These are phyloP conservation scores for Fusarium avenaceum DNA, from an alignment of 2,329 filamentous ascomycete genomes.

Conservation along the genomic window DNA sequence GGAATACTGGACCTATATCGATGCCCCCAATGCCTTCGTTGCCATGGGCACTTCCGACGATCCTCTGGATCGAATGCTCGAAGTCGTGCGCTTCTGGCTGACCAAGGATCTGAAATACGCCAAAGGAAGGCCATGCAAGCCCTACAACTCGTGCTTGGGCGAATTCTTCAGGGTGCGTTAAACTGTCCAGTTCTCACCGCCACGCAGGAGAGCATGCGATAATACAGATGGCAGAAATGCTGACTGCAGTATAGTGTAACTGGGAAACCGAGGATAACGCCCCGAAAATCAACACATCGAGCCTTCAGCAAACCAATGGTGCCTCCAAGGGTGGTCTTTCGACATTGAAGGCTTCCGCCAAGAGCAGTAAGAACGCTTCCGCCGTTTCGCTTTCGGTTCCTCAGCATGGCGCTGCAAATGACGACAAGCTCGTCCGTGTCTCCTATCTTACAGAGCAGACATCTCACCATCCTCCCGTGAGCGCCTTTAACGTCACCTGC, in stretches of 20 bases:
- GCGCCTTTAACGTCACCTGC: slow-evolving; percentile 93
- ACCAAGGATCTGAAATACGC: slow-evolving; percentile 99
- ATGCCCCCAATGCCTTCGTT: slow-evolving; percentile 90
- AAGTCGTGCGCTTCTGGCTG: slow-evolving; percentile 96
- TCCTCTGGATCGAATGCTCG: slow-evolving; percentile 91
- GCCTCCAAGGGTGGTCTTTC: slow-evolving; percentile 59
- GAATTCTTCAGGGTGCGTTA: slow-evolving; percentile 91
- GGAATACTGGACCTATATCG: slow-evolving; percentile 99
- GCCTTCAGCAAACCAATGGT: slow-evolving; percentile 53
- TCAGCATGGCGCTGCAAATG: slow-evolving; percentile 60
- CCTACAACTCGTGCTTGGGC: slow-evolving; percentile 96
- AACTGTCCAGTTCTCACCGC: background rate
- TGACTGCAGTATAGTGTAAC: slow-evolving; percentile 75
- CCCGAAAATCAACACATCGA: slow-evolving; percentile 71
- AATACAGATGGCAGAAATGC: slow-evolving; percentile 6
- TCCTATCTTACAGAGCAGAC: slow-evolving; percentile 98
- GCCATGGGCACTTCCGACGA: slow-evolving; percentile 91
- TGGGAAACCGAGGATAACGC: slow-evolving; percentile 91
- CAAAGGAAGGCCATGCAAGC: slow-evolving; percentile 98
- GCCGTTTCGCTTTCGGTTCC: slow-evolving; percentile 66
- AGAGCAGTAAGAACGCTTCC: slow-evolving; percentile 61
- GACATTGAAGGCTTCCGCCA: slow-evolving; percentile 62
- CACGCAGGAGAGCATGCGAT: background rate
- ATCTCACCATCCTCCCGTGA: slow-evolving; percentile 96
- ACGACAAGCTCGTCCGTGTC: slow-evolving; percentile 75